Base-by-base conservation (phyloP, 805 yeast species). In the Pichia californica region DNA sequence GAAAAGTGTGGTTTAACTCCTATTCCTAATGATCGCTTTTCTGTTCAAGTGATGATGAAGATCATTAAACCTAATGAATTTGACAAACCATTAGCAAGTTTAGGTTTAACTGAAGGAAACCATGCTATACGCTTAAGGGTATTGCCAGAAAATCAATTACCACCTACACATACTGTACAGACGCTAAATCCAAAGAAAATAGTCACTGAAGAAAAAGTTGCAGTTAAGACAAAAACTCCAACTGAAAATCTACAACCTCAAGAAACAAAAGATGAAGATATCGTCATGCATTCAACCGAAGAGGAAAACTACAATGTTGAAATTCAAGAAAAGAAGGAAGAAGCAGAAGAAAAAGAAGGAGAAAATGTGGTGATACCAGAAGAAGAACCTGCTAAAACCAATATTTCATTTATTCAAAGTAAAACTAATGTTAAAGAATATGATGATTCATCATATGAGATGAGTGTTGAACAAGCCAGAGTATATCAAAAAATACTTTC, bases 401-500 rank as follows among this genome's bases (percentile, higher is more conserved):
- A 38, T n/a, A 29, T 30, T n/a, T 20, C 21, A 8, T 33, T 20
- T 23, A 23, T 33, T 33, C 26, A 33, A 7, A 11, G 26, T 27
- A 18, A 7, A 14, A 11, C 36, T 8, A 27, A 14, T 16, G 14
- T 18, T 16, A 16, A 18, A 19, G 40, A 20, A 10, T n/a, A 27
- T 26, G 33, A 28, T 27, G 71, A 67, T 7, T 68, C 66, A 0
- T 63, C 59, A 0, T 71, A 68, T 41, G 77, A 75, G 21, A 55
- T 79, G 52, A 66, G 75, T 1, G 63, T 74, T 5, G 69, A 70
- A 3, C 81, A 79, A 47, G 82, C 81, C 3, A 65, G 67, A 40
- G 59, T 63, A 19, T 80, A 79, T 51, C 82, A 77, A 50, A 57
- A 70, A 15, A 66, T 77, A 44, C 57, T 80, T 9, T 55, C 72